phyloP scores from a whole-genome alignment of 164 flowering plant genomes.

The Akebia trifoliata region DNA sequence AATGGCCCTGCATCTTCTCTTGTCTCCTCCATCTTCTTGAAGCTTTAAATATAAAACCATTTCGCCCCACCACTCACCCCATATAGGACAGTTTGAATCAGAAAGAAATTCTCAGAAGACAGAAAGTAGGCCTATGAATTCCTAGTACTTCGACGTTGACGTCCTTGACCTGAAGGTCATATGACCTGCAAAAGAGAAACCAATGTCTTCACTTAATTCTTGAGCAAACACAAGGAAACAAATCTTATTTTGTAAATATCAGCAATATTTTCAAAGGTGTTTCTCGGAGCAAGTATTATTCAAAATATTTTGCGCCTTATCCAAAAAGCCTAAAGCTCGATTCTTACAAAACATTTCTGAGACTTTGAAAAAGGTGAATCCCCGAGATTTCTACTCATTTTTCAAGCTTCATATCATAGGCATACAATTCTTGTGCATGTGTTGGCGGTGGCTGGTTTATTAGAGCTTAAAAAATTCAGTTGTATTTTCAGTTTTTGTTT shows the following conservation, averaged over 20 bases:
- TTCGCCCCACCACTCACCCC: conserved; percentile 48
- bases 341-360: no score
- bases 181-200: conserved; percentile 19
- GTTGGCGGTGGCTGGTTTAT: no score
- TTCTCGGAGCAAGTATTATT: not conserved
- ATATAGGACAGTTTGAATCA: conserved; percentile 25
- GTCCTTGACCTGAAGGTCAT: conserved; percentile 11
- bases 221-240: not conserved
- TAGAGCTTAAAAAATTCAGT: no score
- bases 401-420: no score
- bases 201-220: not conserved
- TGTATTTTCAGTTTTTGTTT: no score
- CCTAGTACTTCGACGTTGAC: conserved; percentile 5
- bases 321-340: no score
- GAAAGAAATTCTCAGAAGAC: conserved; percentile 9
- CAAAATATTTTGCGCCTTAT: no score
- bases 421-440: no score
- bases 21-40: conserved; percentile 72
- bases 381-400: no score
- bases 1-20: conserved; percentile 59
- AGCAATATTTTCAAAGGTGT: not conserved
- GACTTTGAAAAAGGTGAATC: no score
- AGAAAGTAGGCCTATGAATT: conserved; percentile 4
- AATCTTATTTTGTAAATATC: not conserved
- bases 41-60: conserved; percentile 49